Evolutionary conservation across 2,329 filamentous ascomycete genomes (phyloP).

Genomic region (Hymenoscyphus infarciens): DNA sequence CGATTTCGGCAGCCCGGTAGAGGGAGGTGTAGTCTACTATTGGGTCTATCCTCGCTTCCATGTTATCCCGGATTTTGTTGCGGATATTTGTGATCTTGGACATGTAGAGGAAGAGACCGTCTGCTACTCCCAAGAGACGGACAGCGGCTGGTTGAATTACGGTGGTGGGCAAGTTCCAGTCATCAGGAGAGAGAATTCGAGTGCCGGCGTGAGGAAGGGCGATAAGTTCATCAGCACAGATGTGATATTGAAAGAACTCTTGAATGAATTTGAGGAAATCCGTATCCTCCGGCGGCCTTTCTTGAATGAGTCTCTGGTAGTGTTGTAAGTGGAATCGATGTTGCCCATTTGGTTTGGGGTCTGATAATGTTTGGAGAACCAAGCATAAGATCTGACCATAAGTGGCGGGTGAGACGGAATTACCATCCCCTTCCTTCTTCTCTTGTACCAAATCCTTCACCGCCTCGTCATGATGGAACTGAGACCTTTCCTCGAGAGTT

Average conservation of each 20-base stretch:
- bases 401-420: conserved; percentile 48
- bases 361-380: conserved; percentile 54
- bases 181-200: conserved; percentile 21
- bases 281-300: conserved; percentile 58
- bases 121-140: conserved; percentile 73
- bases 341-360: conserved; percentile 58
- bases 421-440: conserved; percentile 42
- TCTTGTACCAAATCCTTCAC: conserved; percentile 48
- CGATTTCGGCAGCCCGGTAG: conserved; percentile 70
- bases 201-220: conserved; percentile 40
- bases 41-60: conserved; percentile 59
- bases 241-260: conserved; percentile 83
- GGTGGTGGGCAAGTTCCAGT: conserved; percentile 28
- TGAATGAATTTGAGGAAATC: conserved; percentile 69
- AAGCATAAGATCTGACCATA: conserved; percentile 63
- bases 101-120: conserved; percentile 76
- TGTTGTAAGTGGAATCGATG: conserved; percentile 77
- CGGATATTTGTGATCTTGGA: conserved; percentile 75
- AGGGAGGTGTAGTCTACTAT: conserved; percentile 70
- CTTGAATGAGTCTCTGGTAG: conserved; percentile 67
- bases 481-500: conserved; percentile 48
- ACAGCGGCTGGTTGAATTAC: conserved; percentile 29
- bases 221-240: conserved; percentile 60
- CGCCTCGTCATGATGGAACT: conserved; percentile 54
- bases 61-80: conserved; percentile 67